Evolutionary conservation across 192 early-diverging fungal genomes (phyloP), one percentile per base, ranked within the genome.

Genomic region (Mortierella alpina): DNA sequence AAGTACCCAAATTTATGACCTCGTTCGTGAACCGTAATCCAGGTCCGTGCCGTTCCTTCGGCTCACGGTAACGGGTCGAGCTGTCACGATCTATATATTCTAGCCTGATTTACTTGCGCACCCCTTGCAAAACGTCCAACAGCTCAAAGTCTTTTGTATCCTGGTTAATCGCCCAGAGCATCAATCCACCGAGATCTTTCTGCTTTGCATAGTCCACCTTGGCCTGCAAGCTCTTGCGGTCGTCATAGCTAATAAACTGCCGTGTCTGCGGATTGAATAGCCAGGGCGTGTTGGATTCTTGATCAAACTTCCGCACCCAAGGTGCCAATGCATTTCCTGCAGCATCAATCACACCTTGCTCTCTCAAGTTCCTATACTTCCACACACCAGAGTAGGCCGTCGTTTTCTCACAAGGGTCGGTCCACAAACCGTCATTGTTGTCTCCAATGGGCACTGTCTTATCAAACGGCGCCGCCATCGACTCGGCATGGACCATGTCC

Each of bases 201-300:
- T 77, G 72, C 17, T 68, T 71, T 13, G 90, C 90, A 80, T 88
- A 91, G 57, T 87, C 68, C 0, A 87, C 84, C 79, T 93, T 93
- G 46, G 81, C 60, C 47, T 61, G 75, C 50, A 94, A 62, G 11
- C 90, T 91, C 15, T 83, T 57, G 47, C 85, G 84, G 58, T 93
- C 90, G 70, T 93, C 92, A 72, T 94, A 95, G 0, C 92, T 91
- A 54, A 95, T 87, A 73, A 91, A 92, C 44, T 83, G 73, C 31
- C 64, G 86, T 6, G 84, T 91, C 0, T 68, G 66, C 3, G 83
- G 75, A 61, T 92, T 92, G 79, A 88, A 93, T 46, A 96, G 50
- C 91, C 92, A 94, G 12, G 94, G 93, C 0, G 93, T 93, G 31
- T 87, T 74, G 2, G 88, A 88, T 10, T 76, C 82, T 5, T 77